Evolutionary conservation across 495 filamentous ascomycete species (phyloP).

Genomic region (Tirmania nivea): DNA sequence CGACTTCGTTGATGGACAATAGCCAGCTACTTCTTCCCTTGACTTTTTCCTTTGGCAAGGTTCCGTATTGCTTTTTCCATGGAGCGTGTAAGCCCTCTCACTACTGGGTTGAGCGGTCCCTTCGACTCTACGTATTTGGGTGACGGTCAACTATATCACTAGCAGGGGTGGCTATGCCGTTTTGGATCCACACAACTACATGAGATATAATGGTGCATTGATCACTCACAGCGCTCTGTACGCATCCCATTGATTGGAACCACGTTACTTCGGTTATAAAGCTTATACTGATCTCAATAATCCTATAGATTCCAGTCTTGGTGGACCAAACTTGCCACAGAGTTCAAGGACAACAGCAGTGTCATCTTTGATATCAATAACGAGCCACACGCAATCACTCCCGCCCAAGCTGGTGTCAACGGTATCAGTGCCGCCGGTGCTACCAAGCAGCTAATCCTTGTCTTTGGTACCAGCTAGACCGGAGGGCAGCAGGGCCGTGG

Average conservation of each 20-base stretch:
- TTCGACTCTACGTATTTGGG: conserved; percentile 30
- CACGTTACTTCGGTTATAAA: too few species aligned
- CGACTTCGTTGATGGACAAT: not conserved
- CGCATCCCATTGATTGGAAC: too few species aligned
- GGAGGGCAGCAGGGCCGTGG: conserved; percentile 44
- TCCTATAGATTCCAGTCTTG: conserved; percentile 41
- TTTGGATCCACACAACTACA: conserved; percentile 55
- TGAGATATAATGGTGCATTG: too few species aligned
- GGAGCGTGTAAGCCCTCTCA: conserved; percentile 31
- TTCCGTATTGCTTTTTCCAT: conserved; percentile 46
- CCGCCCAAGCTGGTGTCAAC: conserved; percentile 56
- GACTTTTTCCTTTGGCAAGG: conserved; percentile 34
- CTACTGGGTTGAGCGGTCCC: conserved; percentile 10
- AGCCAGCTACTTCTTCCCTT: not conserved
- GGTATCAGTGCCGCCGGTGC: conserved; percentile 48
- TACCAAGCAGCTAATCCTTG: conserved; percentile 49
- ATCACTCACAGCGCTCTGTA: too few species aligned
- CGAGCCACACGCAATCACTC: conserved; percentile 51
- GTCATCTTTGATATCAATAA: conserved; percentile 55
- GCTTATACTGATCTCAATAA: too few species aligned
- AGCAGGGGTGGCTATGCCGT: conserved; percentile 41
- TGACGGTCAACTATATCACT: conserved; percentile 42
- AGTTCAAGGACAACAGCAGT: conserved; percentile 35
- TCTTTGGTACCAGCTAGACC: conserved; percentile 47
- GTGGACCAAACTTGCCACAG: conserved; percentile 39